These are phyloP conservation scores for Thelonectria rubi DNA, from an alignment of 2,329 filamentous ascomycete species.

Conservation along the genomic window DNA sequence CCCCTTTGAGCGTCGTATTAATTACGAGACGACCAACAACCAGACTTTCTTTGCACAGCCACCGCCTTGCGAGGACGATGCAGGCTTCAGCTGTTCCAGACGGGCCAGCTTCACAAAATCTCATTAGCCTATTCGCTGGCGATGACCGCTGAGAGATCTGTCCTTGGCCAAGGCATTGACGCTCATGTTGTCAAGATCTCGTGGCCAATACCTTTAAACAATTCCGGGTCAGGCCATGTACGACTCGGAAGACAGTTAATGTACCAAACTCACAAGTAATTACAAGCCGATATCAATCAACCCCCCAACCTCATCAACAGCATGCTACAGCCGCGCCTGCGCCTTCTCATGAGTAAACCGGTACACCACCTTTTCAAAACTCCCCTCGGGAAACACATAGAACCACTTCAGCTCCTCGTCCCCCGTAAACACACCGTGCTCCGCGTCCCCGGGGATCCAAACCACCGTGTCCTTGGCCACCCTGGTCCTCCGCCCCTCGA, in stretches of 20 bases:
- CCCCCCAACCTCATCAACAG: neutral
- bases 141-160: neutral
- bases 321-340: conserved; percentile 20
- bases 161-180: neutral
- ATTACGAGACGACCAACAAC: neutral
- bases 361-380: conserved; percentile 38
- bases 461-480: conserved; percentile 32
- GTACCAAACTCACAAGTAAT: no score
- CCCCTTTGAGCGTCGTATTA: neutral
- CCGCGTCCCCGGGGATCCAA: conserved; percentile 39
- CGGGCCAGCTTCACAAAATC: neutral
- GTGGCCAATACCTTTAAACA: no score
- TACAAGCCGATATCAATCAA: neutral
- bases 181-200: neutral
- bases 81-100: neutral
- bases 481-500: conserved; percentile 25
- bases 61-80: neutral
- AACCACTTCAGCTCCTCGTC: conserved; percentile 33
- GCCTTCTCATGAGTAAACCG: conserved; percentile 32
- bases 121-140: neutral
- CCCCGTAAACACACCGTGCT: conserved; percentile 38
- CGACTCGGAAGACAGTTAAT: no score
- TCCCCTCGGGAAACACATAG: conserved; percentile 38
- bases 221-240: no score
- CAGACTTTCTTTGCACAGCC: neutral